Base-by-base conservation (phyloP, 2,329 filamentous ascomycete genomes). In the Lachnellula subtilissima region DNA sequence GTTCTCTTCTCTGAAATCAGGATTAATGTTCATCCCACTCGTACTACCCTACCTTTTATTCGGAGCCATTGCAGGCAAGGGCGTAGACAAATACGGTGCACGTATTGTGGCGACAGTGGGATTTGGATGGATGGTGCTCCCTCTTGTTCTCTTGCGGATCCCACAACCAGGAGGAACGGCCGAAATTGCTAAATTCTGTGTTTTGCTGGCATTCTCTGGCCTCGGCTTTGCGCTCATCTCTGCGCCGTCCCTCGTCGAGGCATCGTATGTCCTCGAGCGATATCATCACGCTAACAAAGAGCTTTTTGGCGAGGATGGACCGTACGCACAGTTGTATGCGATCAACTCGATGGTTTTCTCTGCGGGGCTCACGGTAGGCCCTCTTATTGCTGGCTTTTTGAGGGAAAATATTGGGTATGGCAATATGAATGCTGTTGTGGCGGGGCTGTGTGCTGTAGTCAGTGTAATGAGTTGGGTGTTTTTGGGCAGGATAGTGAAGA, bases 281-380 rank as follows among this genome's bases (percentile, higher is more conserved):
- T 85, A 82, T 62, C 76, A 82, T 57, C 72, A 76, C 47, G 76
- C 76, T 1, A 86, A 85, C 54, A 73, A 73, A 1, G 76, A 75
- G 0, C 72, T 81, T 50, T 86, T 85, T 60, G 79, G 81, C 0
- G 69, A 73, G 1, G 73, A 78, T 4, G 80, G 80, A 0, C 83
- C 84, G 0, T 86, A 86, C 64, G 84, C 83, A 2, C 85, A 87
- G 68, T 73, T 87, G 0, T 88, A 86, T 66, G 83, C 81, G 2
- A 72, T 87, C 56, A 85, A 82, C 62, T 82, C 78, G n/a, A 78
- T 86, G 74, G 76, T 83, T 0, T 87, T 84, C 67, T 80, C 78
- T 57, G 70, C 74, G 0, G 85, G 85, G 0, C 69, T 87, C 51
- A 79, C 83, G 0, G 52, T 85, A 5, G 85, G 85, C 0, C 85